Conservation (phyloP, 2,329 filamentous ascomycete species). For the Diaporthe australafricana region DNA sequence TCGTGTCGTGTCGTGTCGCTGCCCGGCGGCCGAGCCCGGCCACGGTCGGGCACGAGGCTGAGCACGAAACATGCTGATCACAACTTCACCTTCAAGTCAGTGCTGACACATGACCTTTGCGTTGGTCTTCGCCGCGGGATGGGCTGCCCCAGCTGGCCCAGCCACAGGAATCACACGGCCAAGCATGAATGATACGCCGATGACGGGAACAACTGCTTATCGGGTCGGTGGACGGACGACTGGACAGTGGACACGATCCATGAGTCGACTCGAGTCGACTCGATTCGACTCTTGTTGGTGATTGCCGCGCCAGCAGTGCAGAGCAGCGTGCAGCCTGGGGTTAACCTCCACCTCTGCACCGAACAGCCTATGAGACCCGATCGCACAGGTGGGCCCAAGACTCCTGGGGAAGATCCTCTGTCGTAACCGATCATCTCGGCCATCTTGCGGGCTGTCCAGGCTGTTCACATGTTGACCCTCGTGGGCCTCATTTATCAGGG, state of each 20-base stretch:
- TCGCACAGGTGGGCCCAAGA: conserved; percentile 5
- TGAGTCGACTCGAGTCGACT: no score
- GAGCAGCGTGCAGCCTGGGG: conserved; percentile 16
- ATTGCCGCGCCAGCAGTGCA: conserved; percentile 1
- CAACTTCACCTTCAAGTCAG: conserved; percentile 11
- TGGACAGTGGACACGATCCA: neutral
- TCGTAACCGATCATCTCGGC: conserved; percentile 18
- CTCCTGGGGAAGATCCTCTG: conserved; percentile 29
- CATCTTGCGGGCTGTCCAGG: conserved; percentile 20
- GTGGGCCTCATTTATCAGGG: conserved; percentile 21
- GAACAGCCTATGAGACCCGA: conserved; percentile 7
- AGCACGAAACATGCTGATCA: conserved; percentile 16
- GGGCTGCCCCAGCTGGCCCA: neutral
- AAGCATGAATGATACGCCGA: neutral
- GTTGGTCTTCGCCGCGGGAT: neutral
- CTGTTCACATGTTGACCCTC: conserved; percentile 1
- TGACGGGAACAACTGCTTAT: conserved; percentile 1
- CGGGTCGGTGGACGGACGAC: neutral
- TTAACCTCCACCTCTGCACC: conserved; percentile 10
- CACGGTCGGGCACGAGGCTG: conserved; percentile 17
- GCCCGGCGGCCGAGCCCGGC: conserved; percentile 9
- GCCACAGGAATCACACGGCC: neutral
- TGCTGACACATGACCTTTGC: conserved; percentile 19
- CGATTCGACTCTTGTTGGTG: neutral
- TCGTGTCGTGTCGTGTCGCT: neutral